Base-by-base conservation (phyloP, 179 eudicot genomes). In the Silene vulgaris region DNA sequence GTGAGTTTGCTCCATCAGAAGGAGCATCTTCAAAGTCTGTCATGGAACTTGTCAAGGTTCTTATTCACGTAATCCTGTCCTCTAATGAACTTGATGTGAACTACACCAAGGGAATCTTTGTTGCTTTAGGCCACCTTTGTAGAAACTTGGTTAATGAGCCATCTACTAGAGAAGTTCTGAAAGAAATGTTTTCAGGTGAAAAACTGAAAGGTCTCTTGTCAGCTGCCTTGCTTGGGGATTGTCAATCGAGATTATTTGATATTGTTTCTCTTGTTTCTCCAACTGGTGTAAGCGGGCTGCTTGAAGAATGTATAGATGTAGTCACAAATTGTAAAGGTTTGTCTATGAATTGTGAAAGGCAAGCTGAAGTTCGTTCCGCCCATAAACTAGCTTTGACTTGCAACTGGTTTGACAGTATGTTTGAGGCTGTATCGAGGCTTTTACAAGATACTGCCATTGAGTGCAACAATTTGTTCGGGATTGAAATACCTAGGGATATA, bases 21-120 rank as follows among this genome's bases (percentile, higher is more conserved):
- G 97, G 96, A 74, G 91, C 96, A 75, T 87, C 97, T 67, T 83
- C 80, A 74, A 82, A 83, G 81, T 88, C 85, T 72, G 93, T 90
- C 57, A 72, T 83, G 80, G 89, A 87, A 78, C 91, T 95, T 61
- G 85, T 87, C 64, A 82, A 80, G 78, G 78, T 77, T 73, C 84
- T 90, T 65, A 83, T 82, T 72, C 77, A 70, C 78, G 77, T 88
- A 78, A 79, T 77, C 64, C 48, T 86, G 37, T 79, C 89, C 72
- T 79, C 82, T 77, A 78, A 68, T 50, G 70, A 69, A 43, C 81
- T 80, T 61, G 83, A 79, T 61, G 76, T 72, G 11, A 72, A 83
- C 78, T 87, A 88, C 80, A 81, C 81, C 13, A 93, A 90, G 79
- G 93, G 91, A 8, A 72, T 92, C 61, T 86, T 95, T 79, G 52